Evolutionary conservation across 1,284 basidiomycete genomes (phyloP).

Genomic region (Malassezia equina): DNA sequence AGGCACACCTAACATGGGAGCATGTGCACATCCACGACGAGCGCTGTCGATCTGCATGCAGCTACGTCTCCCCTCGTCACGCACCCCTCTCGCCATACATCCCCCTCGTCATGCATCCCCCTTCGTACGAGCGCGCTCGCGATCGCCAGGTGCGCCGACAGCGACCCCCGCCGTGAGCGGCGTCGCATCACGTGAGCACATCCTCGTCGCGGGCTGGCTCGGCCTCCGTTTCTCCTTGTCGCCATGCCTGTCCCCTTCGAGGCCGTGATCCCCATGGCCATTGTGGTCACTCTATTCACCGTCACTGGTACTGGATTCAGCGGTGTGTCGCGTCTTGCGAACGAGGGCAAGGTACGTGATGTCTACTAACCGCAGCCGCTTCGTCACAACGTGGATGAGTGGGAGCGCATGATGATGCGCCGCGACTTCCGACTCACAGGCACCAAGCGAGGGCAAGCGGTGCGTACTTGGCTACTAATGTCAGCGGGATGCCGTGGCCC

Average conservation of each 20-base stretch:
- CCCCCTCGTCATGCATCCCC: too few species aligned
- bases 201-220: background rate
- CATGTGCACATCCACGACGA: too few species aligned
- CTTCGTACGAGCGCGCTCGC: too few species aligned
- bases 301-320: constrained; percentile 46
- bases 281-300: constrained; percentile 46
- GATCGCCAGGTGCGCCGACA: too few species aligned
- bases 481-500: constrained; percentile 30
- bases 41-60: too few species aligned
- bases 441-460: constrained; percentile 40
- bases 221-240: background rate
- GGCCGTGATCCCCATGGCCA: constrained; percentile 45
- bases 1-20: too few species aligned
- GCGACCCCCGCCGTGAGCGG: too few species aligned
- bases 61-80: too few species aligned
- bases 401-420: constrained; percentile 48
- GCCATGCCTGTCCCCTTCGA: constrained; percentile 48
- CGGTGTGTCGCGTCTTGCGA: constrained; percentile 32
- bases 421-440: constrained; percentile 45
- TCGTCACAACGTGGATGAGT: constrained; percentile 44
- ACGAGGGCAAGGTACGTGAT: constrained; percentile 44
- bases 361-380: constrained; percentile 23
- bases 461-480: constrained; percentile 20
- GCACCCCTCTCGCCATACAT: too few species aligned
- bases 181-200: constrained; percentile 10